These are phyloP conservation scores for Solanum megistacrolobum DNA, from an alignment of 257 asterid species.

Conservation along the genomic window DNA sequence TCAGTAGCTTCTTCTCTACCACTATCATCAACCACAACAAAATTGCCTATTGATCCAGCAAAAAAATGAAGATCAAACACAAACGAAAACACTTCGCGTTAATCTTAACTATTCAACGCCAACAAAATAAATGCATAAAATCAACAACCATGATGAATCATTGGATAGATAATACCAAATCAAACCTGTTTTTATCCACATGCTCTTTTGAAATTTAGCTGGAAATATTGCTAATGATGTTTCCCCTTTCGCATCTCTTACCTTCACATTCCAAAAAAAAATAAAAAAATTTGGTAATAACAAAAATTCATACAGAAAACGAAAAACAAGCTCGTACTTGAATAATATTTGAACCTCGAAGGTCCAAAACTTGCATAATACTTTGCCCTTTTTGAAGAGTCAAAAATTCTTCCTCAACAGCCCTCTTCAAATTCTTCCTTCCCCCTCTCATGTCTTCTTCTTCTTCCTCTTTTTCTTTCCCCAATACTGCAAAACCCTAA, in stretches of 20 bases:
- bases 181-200: slow-evolving; percentile 85
- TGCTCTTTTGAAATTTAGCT: slow-evolving; percentile 81
- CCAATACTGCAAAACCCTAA: background rate
- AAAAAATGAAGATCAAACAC: background rate
- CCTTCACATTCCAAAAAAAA: slow-evolving; percentile 20
- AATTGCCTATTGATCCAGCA: slow-evolving; percentile 40
- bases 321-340: slow-evolving; percentile 36
- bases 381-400: slow-evolving; percentile 43
- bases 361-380: slow-evolving; percentile 70
- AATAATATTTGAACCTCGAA: slow-evolving; percentile 73
- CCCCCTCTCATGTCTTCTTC: slow-evolving; percentile 51
- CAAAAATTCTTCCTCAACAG: slow-evolving; percentile 18
- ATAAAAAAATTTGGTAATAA: background rate
- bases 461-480: background rate
- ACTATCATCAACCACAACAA: slow-evolving; percentile 70
- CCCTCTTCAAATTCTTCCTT: slow-evolving; percentile 85
- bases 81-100: background rate
- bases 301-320: background rate
- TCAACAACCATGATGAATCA: background rate
- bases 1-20: slow-evolving; percentile 79
- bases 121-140: background rate
- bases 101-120: background rate
- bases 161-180: background rate
- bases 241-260: slow-evolving; percentile 60
- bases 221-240: slow-evolving; percentile 67